Conservation (phyloP, 2,329 filamentous ascomycete genomes). For the Talaromyces rugulosus region DNA sequence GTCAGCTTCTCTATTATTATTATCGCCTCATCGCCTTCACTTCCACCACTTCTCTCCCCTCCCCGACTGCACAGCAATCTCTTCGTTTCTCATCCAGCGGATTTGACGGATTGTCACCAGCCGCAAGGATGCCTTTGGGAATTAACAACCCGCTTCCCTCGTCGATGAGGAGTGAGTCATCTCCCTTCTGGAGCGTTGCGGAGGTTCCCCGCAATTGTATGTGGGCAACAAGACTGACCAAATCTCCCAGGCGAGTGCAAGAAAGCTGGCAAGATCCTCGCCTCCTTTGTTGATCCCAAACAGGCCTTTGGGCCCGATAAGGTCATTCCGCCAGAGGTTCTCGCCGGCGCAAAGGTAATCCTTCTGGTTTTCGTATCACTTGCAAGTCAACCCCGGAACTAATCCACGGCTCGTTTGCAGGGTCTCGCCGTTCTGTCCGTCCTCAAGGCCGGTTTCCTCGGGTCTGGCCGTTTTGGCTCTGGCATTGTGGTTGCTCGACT, state of each 20-base stretch:
- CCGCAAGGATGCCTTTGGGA: constrained; percentile 38
- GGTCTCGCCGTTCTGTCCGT: constrained; percentile 48
- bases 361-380: neutral
- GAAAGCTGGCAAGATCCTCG: constrained; percentile 93
- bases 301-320: constrained; percentile 96
- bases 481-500: constrained; percentile 48
- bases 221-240: constrained; percentile 21
- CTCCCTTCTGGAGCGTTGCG: constrained; percentile 11
- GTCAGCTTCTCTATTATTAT: neutral
- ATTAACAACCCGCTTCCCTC: constrained; percentile 46
- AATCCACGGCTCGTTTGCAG: constrained; percentile 21
- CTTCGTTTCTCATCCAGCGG: neutral
- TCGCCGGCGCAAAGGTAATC: constrained; percentile 81
- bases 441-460: constrained; percentile 48
- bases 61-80: neutral
- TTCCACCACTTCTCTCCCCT: too few species aligned
- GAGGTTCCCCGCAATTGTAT: constrained; percentile 30
- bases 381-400: neutral
- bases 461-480: constrained; percentile 48
- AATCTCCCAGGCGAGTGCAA: constrained; percentile 77
- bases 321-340: constrained; percentile 85
- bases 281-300: constrained; percentile 88
- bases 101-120: neutral
- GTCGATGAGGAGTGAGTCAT: constrained; percentile 44
- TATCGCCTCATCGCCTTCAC: neutral